Evolutionary conservation across 352 stramenopile genomes (phyloP), one percentile per base, ranked within the genome.

Genomic region (Phytophthora sojae): DNA sequence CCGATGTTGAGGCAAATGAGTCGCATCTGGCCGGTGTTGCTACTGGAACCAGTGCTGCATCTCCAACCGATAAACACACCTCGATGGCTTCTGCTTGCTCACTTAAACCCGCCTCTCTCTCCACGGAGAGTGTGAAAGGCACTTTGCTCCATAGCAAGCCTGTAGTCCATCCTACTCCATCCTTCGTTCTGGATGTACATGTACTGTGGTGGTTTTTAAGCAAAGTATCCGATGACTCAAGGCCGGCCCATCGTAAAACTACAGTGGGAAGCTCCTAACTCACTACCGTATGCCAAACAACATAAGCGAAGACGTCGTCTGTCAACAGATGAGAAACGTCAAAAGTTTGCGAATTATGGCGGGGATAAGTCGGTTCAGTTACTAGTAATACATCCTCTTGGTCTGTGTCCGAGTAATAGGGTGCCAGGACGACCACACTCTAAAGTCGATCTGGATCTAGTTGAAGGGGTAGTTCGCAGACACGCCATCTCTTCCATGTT

Each of bases 281-380:
- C 14, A 19, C 17, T 26, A 26, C 25, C 25, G 25, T 26, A 6
- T 15, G 17, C 15, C 39, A 4, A 11, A 11, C 14, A 19, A 49
- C 5, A n/a, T 49, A 21, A 49, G 30, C 30, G 30, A 35, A 35
- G 30, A 49, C 12, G 39, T 49, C 39, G 39, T 49, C 39, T 49
- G 39, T 49, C 17, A 49, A 21, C 39, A 15, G 39, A 39, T 6
- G 14, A 45, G 52, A 47, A 45, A 58, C 52, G 15, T 47, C 47
- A 53, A 53, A 53, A 53, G 19, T 53, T 32, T 32, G 47, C 23
- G 47, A n/a, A 53, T 29, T 23, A 15, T 53, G 47, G 47, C 47
- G 47, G n/a, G 47, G 47, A 35, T 25, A 44, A 19, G 54, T 60
- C 54, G 30, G 54, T 60, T 49, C 54, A 47, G 54, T 7, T 49